phyloP scores from a whole-genome alignment of 495 filamentous ascomycete species.

The Aspergillus sparsus region DNA sequence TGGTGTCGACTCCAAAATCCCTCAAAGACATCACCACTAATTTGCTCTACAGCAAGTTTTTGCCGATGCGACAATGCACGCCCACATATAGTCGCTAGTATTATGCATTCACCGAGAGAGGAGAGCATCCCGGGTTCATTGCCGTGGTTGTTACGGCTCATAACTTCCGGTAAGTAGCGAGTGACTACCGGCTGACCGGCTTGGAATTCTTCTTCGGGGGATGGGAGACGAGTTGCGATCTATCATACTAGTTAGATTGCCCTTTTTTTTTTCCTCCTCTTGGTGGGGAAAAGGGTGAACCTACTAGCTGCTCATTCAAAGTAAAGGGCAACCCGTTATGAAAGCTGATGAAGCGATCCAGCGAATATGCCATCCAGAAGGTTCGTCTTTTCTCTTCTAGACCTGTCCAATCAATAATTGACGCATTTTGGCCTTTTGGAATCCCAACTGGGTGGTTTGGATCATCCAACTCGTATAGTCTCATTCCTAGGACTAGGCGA shows the following conservation, averaged over 20 bases:
- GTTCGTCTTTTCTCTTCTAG: constrained; percentile 53
- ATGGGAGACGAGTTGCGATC: constrained; percentile 28
- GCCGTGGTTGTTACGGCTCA: constrained; percentile 21
- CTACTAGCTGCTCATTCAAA: constrained; percentile 52
- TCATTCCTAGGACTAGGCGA: constrained; percentile 52
- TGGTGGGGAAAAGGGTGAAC: constrained; percentile 12
- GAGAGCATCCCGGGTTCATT: constrained; percentile 29
- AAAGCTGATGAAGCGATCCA: constrained; percentile 55
- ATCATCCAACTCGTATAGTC: constrained; percentile 52
- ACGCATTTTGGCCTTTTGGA: constrained; percentile 15
- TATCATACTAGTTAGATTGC: constrained; percentile 7
- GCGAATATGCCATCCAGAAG: constrained; percentile 58
- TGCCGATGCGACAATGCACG: constrained; percentile 48
- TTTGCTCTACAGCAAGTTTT: constrained; percentile 29
- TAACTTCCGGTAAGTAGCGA: constrained; percentile 47
- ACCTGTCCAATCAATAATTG: constrained; percentile 29
- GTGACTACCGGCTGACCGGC: constrained; percentile 44
- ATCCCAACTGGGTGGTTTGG: constrained; percentile 21
- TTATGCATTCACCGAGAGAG: constrained; percentile 48
- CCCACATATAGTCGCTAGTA: constrained; percentile 51
- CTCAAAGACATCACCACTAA: constrained; percentile 24
- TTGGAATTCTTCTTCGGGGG: constrained; percentile 53
- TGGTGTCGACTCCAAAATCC: constrained; percentile 52
- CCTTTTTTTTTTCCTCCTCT: neutral
- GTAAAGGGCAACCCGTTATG: constrained; percentile 49